A percentile compares a stretch with the other conserved stretches of the same genome.
phyloP scores from a whole-genome alignment of 257 asterid species.

The Cynanchum wilfordii region DNA sequence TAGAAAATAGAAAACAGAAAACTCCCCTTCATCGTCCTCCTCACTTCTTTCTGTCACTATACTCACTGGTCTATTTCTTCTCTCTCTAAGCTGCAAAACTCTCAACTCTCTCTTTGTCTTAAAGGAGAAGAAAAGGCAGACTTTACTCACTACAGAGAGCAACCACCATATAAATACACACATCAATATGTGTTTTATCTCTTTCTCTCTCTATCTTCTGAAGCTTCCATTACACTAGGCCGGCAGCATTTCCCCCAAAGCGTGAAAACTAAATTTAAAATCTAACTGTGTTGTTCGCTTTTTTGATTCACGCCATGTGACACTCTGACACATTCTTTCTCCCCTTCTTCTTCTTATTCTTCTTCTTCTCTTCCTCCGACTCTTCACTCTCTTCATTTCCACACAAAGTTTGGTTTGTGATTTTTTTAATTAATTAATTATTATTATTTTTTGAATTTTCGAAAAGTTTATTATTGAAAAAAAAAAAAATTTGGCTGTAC shows the following conservation, averaged over 20 bases:
- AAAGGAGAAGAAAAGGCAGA: conserved; percentile 43
- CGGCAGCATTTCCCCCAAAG: conserved; percentile 39
- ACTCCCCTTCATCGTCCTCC: conserved; percentile 14
- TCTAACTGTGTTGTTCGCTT: conserved; percentile 38
- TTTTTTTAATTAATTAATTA: too few relatives aligned
- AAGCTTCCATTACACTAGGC: conserved; percentile 33
- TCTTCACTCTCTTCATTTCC: conserved; percentile 3
- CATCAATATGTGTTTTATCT: not conserved
- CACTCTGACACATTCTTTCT: conserved; percentile 64
- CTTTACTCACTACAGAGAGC: conserved; percentile 17
- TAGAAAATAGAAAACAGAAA: conserved; percentile 8
- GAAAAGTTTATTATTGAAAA: not conserved
- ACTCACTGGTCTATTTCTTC: conserved; percentile 14
- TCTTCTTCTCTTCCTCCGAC: conserved; percentile 13
- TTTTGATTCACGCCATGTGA: conserved; percentile 67
- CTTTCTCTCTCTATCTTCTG: conserved; percentile 9
- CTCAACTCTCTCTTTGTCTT: conserved; percentile 41
- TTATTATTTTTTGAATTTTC: not conserved
- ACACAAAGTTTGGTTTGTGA: not conserved
- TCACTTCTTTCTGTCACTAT: conserved; percentile 20
- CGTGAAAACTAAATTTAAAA: conserved; percentile 25
- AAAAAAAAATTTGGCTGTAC: not conserved
- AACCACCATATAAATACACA: conserved; percentile 17
- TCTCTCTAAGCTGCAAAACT: conserved; percentile 29
- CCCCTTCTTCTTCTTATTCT: conserved; percentile 22